Evolutionary conservation across 805 yeast species (phyloP).

Genomic region (Lachancea sp.): DNA sequence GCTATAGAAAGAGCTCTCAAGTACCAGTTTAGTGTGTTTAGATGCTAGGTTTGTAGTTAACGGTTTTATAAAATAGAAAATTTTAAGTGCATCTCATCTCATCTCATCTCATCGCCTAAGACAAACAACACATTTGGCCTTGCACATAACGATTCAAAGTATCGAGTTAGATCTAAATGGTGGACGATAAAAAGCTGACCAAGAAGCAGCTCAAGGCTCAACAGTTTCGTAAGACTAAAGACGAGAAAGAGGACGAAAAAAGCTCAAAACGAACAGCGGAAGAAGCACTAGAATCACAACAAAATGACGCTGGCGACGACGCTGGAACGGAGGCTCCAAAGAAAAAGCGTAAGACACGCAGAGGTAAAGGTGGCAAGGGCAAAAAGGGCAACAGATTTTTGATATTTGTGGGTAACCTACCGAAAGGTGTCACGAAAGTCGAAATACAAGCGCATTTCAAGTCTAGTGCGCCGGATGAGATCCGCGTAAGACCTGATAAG

Average conservation of each 20-base stretch:
- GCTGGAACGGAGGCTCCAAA: slow-evolving; percentile 33
- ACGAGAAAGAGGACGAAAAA: slow-evolving; percentile 23
- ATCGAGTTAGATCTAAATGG: not conserved
- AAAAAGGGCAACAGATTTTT: slow-evolving; percentile 59
- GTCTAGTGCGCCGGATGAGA: slow-evolving; percentile 60
- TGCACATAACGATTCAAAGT: not conserved
- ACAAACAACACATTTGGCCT: not conserved
- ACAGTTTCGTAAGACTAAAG: slow-evolving; percentile 31
- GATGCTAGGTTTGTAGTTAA: not conserved
- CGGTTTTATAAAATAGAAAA: slow-evolving; percentile 2
- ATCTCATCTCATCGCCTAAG: slow-evolving; percentile 3
- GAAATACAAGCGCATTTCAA: slow-evolving; percentile 69
- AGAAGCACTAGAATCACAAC: slow-evolving; percentile 26
- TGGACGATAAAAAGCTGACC: slow-evolving; percentile 27
- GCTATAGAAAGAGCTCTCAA: not conserved
- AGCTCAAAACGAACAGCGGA: slow-evolving; percentile 16
- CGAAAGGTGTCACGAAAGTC: slow-evolving; percentile 58
- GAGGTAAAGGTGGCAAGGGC: slow-evolving; percentile 63
- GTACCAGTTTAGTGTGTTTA: not conserved
- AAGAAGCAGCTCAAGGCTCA: slow-evolving; percentile 34
- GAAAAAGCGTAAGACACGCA: slow-evolving; percentile 68
- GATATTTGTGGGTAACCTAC: slow-evolving; percentile 85
- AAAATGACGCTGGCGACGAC: slow-evolving; percentile 17
- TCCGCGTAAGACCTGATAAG: slow-evolving; percentile 75
- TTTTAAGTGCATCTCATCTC: slow-evolving; percentile 6